phyloP scores from a whole-genome alignment of 2,329 filamentous ascomycete genomes.

The Pseudocercospora pini-densiflorae region DNA sequence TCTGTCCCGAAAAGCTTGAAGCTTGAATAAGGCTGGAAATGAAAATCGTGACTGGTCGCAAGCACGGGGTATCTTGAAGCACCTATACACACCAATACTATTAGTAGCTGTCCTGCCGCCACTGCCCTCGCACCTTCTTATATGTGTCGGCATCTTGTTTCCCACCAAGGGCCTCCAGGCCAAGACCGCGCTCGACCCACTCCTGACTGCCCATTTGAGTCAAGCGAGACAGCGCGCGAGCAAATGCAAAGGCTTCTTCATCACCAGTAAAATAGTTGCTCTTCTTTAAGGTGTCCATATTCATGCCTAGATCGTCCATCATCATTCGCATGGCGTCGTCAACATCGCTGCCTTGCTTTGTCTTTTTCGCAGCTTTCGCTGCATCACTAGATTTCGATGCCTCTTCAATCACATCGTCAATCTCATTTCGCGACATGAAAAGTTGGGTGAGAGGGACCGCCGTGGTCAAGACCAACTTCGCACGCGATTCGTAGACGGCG shows the following conservation, averaged over 20 bases:
- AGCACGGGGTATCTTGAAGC: slow-evolving; percentile 13
- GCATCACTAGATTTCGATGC: slow-evolving; percentile 34
- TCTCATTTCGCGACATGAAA: slow-evolving; percentile 59
- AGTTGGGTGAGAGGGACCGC: slow-evolving; percentile 83
- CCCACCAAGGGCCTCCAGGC: slow-evolving; percentile 66
- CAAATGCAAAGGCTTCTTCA: slow-evolving; percentile 96
- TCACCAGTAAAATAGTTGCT: slow-evolving; percentile 90
- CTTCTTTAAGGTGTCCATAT: slow-evolving; percentile 81
- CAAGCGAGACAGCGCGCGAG: slow-evolving; percentile 79
- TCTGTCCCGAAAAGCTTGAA: background rate
- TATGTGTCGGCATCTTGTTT: slow-evolving; percentile 4
- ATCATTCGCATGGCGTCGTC: slow-evolving; percentile 76
- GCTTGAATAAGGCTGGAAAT: background rate
- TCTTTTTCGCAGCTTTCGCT: slow-evolving; percentile 36
- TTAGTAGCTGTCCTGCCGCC: slow-evolving; percentile 65
- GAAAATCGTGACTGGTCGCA: background rate
- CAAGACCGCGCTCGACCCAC: slow-evolving; percentile 83
- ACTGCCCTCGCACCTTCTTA: slow-evolving; percentile 60
- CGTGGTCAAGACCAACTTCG: slow-evolving; percentile 93
- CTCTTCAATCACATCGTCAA: slow-evolving; percentile 51
- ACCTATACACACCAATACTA: slow-evolving; percentile 3
- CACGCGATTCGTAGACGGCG: slow-evolving; percentile 88
- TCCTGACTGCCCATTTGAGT: slow-evolving; percentile 92
- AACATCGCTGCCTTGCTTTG: slow-evolving; percentile 47
- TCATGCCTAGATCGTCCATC: slow-evolving; percentile 86